Evolutionary conservation across 352 stramenopile species (phyloP).

Genomic region (Blastocystis sp.): DNA sequence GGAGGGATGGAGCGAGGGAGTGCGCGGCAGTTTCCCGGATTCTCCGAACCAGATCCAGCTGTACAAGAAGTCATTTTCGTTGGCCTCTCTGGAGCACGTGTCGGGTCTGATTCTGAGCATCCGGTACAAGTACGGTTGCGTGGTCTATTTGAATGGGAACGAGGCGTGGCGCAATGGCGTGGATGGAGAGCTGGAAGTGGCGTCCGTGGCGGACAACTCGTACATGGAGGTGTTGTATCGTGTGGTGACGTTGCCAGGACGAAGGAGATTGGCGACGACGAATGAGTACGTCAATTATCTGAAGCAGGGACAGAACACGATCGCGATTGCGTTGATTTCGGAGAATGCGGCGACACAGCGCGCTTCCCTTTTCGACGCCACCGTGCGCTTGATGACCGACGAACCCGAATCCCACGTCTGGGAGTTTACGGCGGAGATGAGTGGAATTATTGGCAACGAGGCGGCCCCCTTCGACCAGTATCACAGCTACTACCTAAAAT

Average conservation of each 20-base stretch:
- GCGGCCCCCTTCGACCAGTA: background rate
- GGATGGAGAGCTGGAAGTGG: background rate
- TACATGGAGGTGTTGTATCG: background rate
- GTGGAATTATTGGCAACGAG: background rate
- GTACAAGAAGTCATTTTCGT: background rate
- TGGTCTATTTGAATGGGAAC: background rate
- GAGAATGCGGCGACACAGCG: background rate
- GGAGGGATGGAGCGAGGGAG: background rate
- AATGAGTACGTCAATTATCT: background rate
- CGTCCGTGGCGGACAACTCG: background rate
- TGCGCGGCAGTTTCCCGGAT: background rate
- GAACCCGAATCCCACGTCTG: background rate
- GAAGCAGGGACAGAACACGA: background rate
- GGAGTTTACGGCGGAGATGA: background rate
- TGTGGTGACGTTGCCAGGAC: background rate
- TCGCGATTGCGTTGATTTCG: background rate
- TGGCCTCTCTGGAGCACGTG: background rate
- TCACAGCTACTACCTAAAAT: background rate
- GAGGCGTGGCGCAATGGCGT: background rate
- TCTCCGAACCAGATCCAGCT: background rate
- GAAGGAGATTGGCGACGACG: background rate
- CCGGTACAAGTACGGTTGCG: background rate
- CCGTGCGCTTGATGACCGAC: background rate
- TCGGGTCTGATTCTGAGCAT: background rate
- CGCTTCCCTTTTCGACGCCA: background rate